These are phyloP conservation scores for Grosmannia serpens DNA, from an alignment of 2,329 filamentous ascomycete species.

Conservation along the genomic window DNA sequence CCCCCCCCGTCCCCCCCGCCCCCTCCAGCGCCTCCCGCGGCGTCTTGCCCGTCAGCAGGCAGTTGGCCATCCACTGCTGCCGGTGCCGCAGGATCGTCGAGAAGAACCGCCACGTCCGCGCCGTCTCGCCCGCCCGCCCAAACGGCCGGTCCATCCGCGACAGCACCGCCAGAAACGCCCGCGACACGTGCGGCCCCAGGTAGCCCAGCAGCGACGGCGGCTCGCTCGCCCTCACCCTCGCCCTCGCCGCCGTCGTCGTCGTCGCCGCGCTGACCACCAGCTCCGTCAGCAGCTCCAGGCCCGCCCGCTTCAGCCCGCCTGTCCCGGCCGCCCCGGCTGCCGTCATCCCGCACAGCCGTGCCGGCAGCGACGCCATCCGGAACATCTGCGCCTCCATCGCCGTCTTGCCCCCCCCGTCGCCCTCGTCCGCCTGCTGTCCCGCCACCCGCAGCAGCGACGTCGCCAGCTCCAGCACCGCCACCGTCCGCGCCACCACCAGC, in stretches of 20 bases:
- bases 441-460: conserved; percentile 61
- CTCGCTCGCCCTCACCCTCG: conserved; percentile 44
- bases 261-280: conserved; percentile 60
- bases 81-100: conserved; percentile 77
- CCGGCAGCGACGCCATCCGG: conserved; percentile 64
- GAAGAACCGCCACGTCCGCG: conserved; percentile 72
- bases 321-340: conserved; percentile 52
- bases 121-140: conserved; percentile 50
- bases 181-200: conserved; percentile 69
- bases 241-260: conserved; percentile 40
- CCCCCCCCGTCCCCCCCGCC: conserved; percentile 32
- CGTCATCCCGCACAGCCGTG: conserved; percentile 60
- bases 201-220: conserved; percentile 91
- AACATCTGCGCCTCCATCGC: conserved; percentile 70
- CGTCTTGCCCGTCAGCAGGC: conserved; percentile 77
- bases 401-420: conserved; percentile 44
- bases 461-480: conserved; percentile 52
- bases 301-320: conserved; percentile 46
- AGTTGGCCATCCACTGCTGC: conserved; percentile 94
- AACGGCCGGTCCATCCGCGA: conserved; percentile 69
- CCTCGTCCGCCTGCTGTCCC: conserved; percentile 39
- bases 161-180: conserved; percentile 70
- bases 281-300: conserved; percentile 59
- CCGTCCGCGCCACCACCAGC: conserved; percentile 51
- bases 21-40: conserved; percentile 66